These are phyloP conservation scores for Persicaria tinctoria DNA, from an alignment of 148 eudicot genomes.

Conservation along the genomic window DNA sequence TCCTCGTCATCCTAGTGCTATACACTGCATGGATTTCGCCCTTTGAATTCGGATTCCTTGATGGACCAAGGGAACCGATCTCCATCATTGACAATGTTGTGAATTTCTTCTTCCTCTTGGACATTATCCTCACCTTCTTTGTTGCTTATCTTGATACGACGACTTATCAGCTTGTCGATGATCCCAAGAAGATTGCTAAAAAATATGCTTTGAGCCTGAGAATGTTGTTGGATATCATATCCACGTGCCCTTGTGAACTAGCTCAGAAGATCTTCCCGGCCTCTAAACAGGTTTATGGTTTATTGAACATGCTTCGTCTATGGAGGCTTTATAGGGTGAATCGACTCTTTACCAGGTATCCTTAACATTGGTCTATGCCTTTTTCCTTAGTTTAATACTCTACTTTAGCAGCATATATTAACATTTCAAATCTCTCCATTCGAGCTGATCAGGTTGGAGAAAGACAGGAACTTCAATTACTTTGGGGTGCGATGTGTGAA, in stretches of 20 bases:
- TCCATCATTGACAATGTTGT: slow-evolving; percentile 25
- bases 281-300: slow-evolving; percentile 39
- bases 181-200: slow-evolving; percentile 45
- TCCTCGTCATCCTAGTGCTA: slow-evolving; percentile 61
- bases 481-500: slow-evolving; percentile 58
- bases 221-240: slow-evolving; percentile 13
- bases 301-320: slow-evolving; percentile 75
- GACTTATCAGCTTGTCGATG: slow-evolving; percentile 46
- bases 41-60: slow-evolving; percentile 66
- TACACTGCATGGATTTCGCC: slow-evolving; percentile 82
- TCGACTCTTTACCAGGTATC: slow-evolving; percentile 58
- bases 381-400: background rate
- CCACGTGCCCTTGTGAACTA: slow-evolving; percentile 17
- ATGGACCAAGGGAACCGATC: slow-evolving; percentile 4
- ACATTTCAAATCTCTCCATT: background rate
- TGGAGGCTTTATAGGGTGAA: slow-evolving; percentile 91
- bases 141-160: slow-evolving; percentile 58
- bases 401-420: background rate
- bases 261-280: slow-evolving; percentile 31
- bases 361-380: background rate
- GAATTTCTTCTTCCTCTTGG: slow-evolving; percentile 43
- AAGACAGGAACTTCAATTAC: slow-evolving; percentile 62
- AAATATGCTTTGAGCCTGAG: slow-evolving; percentile 15
- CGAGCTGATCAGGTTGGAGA: slow-evolving; percentile 44
- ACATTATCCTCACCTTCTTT: slow-evolving; percentile 58